These are phyloP conservation scores for Tulasnella calospora DNA, from an alignment of 768 basidiomycete genomes.

Conservation along the genomic window DNA sequence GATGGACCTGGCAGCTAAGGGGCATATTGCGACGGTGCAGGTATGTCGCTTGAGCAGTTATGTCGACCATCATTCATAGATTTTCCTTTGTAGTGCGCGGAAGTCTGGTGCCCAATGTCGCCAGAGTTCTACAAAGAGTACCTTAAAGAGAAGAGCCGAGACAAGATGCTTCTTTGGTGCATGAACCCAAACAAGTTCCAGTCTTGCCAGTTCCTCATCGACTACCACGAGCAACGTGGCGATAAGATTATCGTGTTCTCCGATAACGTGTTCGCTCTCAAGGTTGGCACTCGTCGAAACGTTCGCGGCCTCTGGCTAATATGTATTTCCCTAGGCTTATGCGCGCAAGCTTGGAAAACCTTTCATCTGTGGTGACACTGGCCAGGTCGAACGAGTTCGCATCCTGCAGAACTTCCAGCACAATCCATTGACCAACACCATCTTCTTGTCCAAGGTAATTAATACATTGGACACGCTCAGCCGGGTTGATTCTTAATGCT, in stretches of 20 bases:
- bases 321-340: slow-evolving; percentile 56
- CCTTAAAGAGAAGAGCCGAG: slow-evolving; percentile 83
- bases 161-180: slow-evolving; percentile 94
- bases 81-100: slow-evolving; percentile 69
- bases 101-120: slow-evolving; percentile 99
- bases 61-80: background rate
- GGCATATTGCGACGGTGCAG: slow-evolving; percentile 99
- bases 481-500: background rate
- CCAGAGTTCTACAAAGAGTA: slow-evolving; percentile 99
- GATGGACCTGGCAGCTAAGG: slow-evolving; percentile 99
- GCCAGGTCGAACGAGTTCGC: slow-evolving; percentile 91
- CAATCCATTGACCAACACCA: slow-evolving; percentile 92
- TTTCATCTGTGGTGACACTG: slow-evolving; percentile 93
- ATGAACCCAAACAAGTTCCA: slow-evolving; percentile 99
- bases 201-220: slow-evolving; percentile 96
- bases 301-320: background rate
- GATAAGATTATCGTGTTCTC: slow-evolving; percentile 99
- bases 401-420: slow-evolving; percentile 95
- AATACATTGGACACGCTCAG: slow-evolving; percentile 8
- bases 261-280: slow-evolving; percentile 94
- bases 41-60: slow-evolving; percentile 40
- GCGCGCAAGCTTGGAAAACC: slow-evolving; percentile 89
- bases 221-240: slow-evolving; percentile 94
- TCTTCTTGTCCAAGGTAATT: slow-evolving; percentile 90
- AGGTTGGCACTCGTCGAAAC: slow-evolving; percentile 49